A percentile compares a stretch with the other conserved stretches of the same genome.
phyloP scores from a whole-genome alignment of 1,284 basidiomycete species.

The Phlebopus sp. region DNA sequence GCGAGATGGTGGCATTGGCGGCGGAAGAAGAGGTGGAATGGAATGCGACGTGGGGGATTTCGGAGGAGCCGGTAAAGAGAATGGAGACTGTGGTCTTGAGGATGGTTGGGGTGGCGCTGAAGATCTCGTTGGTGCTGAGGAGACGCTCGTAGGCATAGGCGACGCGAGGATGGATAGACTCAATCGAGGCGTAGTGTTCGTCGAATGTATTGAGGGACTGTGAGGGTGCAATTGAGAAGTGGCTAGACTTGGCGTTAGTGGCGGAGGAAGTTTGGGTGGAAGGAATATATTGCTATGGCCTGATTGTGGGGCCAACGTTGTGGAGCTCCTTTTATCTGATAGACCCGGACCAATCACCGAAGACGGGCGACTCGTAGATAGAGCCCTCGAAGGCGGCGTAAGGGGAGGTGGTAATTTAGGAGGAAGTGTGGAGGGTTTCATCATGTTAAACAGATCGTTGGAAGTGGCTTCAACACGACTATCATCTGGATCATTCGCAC shows the following conservation, averaged over 20 bases:
- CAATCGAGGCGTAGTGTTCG: neutral
- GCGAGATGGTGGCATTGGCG: slow-evolving; percentile 27
- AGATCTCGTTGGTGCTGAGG: slow-evolving; percentile 4
- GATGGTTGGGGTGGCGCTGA: slow-evolving; percentile 6
- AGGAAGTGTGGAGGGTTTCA: slow-evolving; percentile 43
- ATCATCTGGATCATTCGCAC: slow-evolving; percentile 42
- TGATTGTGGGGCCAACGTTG: neutral
- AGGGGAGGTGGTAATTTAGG: slow-evolving; percentile 48
- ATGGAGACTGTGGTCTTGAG: slow-evolving; percentile 10
- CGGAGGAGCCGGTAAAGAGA: slow-evolving; percentile 10
- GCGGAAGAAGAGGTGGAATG: slow-evolving; percentile 28
- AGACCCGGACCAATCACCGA: slow-evolving; percentile 11
- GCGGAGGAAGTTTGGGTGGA: slow-evolving; percentile 15
- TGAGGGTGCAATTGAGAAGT: slow-evolving; percentile 6
- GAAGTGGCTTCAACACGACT: slow-evolving; percentile 35
- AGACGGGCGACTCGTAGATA: slow-evolving; percentile 19
- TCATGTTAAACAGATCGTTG: slow-evolving; percentile 38
- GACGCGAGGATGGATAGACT: slow-evolving; percentile 1
- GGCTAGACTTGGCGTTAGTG: slow-evolving; percentile 15
- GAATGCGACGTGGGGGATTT: slow-evolving; percentile 16
- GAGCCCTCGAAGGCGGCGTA: slow-evolving; percentile 39
- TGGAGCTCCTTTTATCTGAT: neutral
- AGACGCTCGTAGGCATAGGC: neutral
- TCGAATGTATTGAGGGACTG: slow-evolving; percentile 4
- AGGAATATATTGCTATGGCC: slow-evolving; percentile 1